phyloP scores from a whole-genome alignment of 768 basidiomycete species.

The Termitomyces heimii region DNA sequence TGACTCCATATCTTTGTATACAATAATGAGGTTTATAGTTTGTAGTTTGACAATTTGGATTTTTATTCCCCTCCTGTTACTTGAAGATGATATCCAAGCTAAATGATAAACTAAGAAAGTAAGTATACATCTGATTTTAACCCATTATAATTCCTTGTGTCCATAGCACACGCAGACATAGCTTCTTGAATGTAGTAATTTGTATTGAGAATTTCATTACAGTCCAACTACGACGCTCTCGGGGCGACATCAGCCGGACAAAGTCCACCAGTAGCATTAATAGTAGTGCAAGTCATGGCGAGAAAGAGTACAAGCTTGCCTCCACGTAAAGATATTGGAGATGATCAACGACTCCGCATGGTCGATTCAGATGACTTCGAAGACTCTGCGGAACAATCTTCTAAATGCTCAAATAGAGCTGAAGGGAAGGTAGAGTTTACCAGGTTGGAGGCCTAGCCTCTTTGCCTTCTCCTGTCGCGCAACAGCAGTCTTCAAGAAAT shows the following conservation, averaged over 20 bases:
- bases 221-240: not conserved
- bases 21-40: not conserved
- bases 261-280: no score
- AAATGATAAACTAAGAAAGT: not conserved
- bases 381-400: not conserved
- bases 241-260: no score
- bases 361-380: conserved; percentile 3
- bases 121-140: not conserved
- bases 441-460: conserved; percentile 20
- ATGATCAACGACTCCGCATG: not conserved
- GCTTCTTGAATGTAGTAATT: not conserved
- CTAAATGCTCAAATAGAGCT: not conserved
- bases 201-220: not conserved
- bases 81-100: conserved; percentile 1
- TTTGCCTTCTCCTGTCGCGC: conserved; percentile 21
- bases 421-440: conserved; percentile 5
- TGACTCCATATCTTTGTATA: not conserved
- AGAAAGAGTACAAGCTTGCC: not conserved
- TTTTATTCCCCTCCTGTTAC: conserved; percentile 3
- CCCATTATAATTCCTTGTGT: not conserved
- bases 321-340: not conserved
- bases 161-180: not conserved
- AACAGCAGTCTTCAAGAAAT: conserved; percentile 23
- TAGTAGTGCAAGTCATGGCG: no score
- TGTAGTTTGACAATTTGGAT: conserved; percentile 1